Conservation (phyloP, 352 stramenopile species). For the Phytopythium oedochilum region DNA sequence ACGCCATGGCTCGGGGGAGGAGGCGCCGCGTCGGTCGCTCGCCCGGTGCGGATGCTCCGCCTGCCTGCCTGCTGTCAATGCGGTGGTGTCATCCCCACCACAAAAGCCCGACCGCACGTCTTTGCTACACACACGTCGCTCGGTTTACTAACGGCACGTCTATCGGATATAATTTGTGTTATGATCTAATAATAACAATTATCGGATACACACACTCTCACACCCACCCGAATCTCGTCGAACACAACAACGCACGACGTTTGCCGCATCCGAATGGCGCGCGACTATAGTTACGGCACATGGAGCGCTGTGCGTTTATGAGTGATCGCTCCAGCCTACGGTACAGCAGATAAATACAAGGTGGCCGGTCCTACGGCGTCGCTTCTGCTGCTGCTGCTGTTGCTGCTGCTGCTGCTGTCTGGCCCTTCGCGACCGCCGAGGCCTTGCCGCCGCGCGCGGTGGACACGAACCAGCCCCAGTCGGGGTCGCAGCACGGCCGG, state of each 20-base stretch:
- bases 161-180: background rate
- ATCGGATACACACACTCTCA: background rate
- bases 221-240: conserved; percentile 1
- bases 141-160: conserved; percentile 5
- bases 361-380: background rate
- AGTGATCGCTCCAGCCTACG: background rate
- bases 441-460: conserved; percentile 2
- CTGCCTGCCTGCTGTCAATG: background rate
- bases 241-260: background rate
- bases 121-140: conserved; percentile 1
- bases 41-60: no score
- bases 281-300: no score
- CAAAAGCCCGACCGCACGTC: background rate
- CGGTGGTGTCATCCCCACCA: background rate
- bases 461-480: conserved; percentile 69
- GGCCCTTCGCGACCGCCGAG: no score
- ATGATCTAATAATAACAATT: background rate
- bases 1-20: conserved; percentile 35
- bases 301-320: background rate
- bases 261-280: background rate
- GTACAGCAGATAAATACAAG: conserved; percentile 6
- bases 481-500: conserved; percentile 38
- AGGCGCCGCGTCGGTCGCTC: no score
- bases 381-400: background rate
- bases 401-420: background rate